These are phyloP conservation scores for Phaeotremella fagi DNA, from an alignment of 768 basidiomycete species.

Conservation along the genomic window DNA sequence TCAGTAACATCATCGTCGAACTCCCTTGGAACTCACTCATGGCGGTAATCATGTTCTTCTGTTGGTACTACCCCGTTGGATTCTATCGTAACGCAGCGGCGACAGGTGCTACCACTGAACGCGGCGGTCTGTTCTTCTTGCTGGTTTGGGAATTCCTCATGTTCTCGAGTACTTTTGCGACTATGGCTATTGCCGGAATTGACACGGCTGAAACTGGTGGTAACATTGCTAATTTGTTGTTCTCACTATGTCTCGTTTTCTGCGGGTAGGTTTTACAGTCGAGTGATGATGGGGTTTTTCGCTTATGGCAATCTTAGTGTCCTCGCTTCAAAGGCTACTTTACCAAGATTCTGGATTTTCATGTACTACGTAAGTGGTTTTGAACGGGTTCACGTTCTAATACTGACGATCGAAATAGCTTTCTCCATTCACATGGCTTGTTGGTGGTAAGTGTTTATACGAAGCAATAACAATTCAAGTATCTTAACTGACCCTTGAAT, in stretches of 20 bases:
- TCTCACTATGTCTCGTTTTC: slow-evolving; percentile 52
- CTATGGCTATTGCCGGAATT: slow-evolving; percentile 49
- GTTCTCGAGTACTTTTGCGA: slow-evolving; percentile 48
- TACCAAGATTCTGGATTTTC: slow-evolving; percentile 48
- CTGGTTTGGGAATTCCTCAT: slow-evolving; percentile 50
- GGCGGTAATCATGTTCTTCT: slow-evolving; percentile 44
- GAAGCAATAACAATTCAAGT: too few relatives aligned
- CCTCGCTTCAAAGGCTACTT: slow-evolving; percentile 25
- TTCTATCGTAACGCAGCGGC: slow-evolving; percentile 51
- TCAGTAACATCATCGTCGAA: slow-evolving; percentile 48
- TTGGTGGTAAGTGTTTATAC: slow-evolving; percentile 68
- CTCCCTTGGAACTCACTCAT: slow-evolving; percentile 34
- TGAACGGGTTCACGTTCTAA: too few relatives aligned
- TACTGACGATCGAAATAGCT: too few relatives aligned
- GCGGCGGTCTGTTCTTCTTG: slow-evolving; percentile 52
- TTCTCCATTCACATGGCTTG: slow-evolving; percentile 62
- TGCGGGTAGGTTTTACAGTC: slow-evolving; percentile 37
- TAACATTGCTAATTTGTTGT: slow-evolving; percentile 51
- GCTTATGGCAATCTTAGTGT: slow-evolving; percentile 35
- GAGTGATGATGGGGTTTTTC: not conserved
- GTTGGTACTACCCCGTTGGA: slow-evolving; percentile 50
- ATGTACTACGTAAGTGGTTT: slow-evolving; percentile 47
- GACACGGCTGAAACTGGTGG: slow-evolving; percentile 51
- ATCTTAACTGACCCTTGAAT: too few relatives aligned
- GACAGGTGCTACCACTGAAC: slow-evolving; percentile 46